Conservation (phyloP, 2,329 filamentous ascomycete genomes). For the Fusarium sp. region DNA sequence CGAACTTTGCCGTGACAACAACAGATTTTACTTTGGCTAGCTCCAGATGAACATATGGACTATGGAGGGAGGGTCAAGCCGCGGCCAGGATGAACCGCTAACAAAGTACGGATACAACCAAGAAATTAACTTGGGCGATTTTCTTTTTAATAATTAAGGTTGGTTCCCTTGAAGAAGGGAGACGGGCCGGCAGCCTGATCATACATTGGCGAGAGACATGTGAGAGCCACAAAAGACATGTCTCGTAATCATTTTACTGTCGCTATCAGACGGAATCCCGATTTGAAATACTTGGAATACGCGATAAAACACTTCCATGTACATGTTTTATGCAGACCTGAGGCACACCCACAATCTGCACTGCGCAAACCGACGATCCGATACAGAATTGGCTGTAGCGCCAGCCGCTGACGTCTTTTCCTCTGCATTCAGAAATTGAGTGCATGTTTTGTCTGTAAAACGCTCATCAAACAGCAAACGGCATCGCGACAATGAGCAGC, state of each 20-base stretch:
- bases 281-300: no score
- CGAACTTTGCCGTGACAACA: constrained; percentile 6
- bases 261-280: neutral
- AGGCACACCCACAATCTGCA: constrained; percentile 12
- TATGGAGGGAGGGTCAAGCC: constrained; percentile 3
- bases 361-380: constrained; percentile 17
- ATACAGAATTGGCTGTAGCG: constrained; percentile 18
- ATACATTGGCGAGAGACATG: neutral
- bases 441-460: constrained; percentile 7
- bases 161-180: neutral
- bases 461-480: constrained; percentile 1
- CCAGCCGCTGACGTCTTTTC: constrained; percentile 38
- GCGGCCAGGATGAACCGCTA: neutral
- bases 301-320: neutral
- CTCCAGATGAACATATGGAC: neutral
- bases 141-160: neutral
- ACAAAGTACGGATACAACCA: neutral
- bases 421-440: constrained; percentile 13
- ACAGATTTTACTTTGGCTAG: constrained; percentile 9
- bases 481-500: neutral
- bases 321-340: neutral
- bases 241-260: neutral
- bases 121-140: neutral
- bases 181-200: neutral
- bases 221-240: neutral